Evolutionary conservation across 1,139 yeast species (phyloP).

Genomic region (Lodderomyces elongisporus): DNA sequence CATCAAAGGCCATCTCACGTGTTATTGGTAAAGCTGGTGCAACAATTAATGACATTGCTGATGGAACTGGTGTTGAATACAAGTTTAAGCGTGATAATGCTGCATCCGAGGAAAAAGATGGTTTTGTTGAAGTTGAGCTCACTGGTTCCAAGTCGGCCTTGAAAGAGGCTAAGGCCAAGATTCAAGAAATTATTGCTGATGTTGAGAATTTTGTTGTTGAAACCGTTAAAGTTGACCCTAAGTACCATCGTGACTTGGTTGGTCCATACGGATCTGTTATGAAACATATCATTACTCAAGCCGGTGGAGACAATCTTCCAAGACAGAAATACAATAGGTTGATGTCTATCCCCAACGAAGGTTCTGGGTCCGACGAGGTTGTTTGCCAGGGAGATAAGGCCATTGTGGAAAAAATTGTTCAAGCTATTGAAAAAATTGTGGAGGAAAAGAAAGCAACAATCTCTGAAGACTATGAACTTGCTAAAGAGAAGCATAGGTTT

Average conservation of each 20-base stretch:
- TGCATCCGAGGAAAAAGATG: slow-evolving; percentile 31
- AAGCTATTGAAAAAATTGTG: slow-evolving; percentile 61
- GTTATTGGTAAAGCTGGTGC: slow-evolving; percentile 91
- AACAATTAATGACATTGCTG: slow-evolving; percentile 75
- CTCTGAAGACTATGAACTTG: slow-evolving; percentile 53
- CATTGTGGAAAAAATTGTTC: slow-evolving; percentile 66
- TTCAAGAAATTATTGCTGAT: slow-evolving; percentile 61
- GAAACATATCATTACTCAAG: slow-evolving; percentile 68
- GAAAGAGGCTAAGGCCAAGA: slow-evolving; percentile 62
- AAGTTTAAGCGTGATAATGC: slow-evolving; percentile 48
- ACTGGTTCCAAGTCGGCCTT: slow-evolving; percentile 81
- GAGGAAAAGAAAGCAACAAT: slow-evolving; percentile 61
- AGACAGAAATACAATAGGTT: slow-evolving; percentile 49
- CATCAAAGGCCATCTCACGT: slow-evolving; percentile 68
- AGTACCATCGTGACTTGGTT: slow-evolving; percentile 72
- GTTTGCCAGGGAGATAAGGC: slow-evolving; percentile 70
- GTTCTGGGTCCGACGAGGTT: slow-evolving; percentile 57
- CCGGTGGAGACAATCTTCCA: slow-evolving; percentile 65
- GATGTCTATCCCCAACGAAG: slow-evolving; percentile 72
- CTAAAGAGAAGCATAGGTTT: slow-evolving; percentile 71
- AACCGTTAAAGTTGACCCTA: slow-evolving; percentile 66
- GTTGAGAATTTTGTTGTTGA: slow-evolving; percentile 61
- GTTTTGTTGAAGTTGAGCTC: slow-evolving; percentile 57
- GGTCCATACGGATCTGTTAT: slow-evolving; percentile 78
- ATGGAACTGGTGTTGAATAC: slow-evolving; percentile 73